Evolutionary conservation across 2,329 filamentous ascomycete genomes (phyloP).

Genomic region (Akanthomyces dipterigenus): DNA sequence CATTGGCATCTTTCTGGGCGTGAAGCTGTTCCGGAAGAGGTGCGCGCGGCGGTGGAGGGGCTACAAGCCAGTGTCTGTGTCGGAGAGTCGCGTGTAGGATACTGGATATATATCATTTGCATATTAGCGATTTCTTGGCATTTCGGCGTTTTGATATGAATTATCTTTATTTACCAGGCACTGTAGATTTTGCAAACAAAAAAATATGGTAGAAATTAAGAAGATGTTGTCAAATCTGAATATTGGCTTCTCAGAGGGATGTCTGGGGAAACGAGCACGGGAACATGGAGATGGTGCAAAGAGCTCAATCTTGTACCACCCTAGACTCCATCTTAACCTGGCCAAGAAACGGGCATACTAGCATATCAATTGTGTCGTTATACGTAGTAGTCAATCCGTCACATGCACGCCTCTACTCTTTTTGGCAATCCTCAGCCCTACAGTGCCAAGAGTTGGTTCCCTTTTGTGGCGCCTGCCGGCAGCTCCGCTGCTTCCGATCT

Average conservation of each 20-base stretch:
- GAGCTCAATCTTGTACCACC: no score
- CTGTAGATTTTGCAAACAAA: no score
- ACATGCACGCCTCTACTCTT: no score
- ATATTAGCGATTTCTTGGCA: constrained; percentile 1
- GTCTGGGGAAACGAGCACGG: no score
- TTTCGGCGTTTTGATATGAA: not conserved
- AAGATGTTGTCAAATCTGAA: no score
- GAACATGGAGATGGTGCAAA: no score
- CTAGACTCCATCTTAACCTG: no score
- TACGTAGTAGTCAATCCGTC: no score
- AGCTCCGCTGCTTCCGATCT: not conserved
- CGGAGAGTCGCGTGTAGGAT: not conserved
- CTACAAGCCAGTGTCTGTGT: not conserved
- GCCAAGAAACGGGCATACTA: no score
- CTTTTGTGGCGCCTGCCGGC: not conserved
- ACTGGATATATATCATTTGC: not conserved
- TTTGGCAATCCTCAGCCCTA: not conserved
- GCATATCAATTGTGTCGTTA: no score
- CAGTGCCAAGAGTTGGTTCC: not conserved
- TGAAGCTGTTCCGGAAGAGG: not conserved
- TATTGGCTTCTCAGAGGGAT: no score
- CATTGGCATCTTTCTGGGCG: not conserved
- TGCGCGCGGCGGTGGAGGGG: not conserved
- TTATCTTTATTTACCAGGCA: not conserved
- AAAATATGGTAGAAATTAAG: no score